These are phyloP conservation scores for Diplodia scrobiculata DNA, from an alignment of 2,329 filamentous ascomycete species.

Conservation along the genomic window DNA sequence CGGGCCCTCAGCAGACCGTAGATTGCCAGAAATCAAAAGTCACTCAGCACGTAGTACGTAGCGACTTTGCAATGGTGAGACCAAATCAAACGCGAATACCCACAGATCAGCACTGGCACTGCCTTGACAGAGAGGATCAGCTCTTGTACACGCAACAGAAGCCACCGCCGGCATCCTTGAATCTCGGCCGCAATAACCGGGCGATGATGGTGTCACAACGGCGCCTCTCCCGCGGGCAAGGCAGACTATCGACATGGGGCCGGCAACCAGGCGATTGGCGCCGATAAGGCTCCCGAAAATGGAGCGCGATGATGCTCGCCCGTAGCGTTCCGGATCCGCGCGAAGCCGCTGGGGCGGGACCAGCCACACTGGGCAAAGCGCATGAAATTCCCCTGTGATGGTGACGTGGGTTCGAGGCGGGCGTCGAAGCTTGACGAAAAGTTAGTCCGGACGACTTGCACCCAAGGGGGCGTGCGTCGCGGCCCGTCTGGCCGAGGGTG, in stretches of 20 bases:
- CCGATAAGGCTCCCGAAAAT: conserved; percentile 14
- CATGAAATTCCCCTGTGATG: conserved; percentile 10
- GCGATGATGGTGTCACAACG: not conserved
- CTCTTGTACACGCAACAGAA: conserved; percentile 16
- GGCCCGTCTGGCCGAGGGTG: not conserved
- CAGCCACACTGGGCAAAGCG: conserved; percentile 19
- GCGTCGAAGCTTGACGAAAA: conserved; percentile 26
- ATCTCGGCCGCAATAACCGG: conserved; percentile 3
- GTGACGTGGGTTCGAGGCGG: conserved; percentile 11
- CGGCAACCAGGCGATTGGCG: conserved; percentile 17
- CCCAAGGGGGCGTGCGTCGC: not conserved
- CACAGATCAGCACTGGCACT: conserved; percentile 18
- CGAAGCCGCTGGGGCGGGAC: conserved; percentile 8
- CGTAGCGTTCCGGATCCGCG: conserved; percentile 23
- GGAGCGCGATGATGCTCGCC: conserved; percentile 11
- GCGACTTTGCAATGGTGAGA: not conserved
- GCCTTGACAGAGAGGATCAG: conserved; percentile 16
- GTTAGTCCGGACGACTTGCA: conserved; percentile 12
- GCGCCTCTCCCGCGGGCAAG: not conserved
- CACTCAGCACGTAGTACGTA: not conserved
- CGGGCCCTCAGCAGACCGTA: not conserved
- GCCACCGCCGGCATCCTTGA: not conserved
- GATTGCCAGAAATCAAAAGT: not conserved
- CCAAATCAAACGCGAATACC: conserved; percentile 10
- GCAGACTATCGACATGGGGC: conserved; percentile 10